Base-by-base conservation (phyloP, 257 asterid genomes). In the Cruciata laevipes region DNA sequence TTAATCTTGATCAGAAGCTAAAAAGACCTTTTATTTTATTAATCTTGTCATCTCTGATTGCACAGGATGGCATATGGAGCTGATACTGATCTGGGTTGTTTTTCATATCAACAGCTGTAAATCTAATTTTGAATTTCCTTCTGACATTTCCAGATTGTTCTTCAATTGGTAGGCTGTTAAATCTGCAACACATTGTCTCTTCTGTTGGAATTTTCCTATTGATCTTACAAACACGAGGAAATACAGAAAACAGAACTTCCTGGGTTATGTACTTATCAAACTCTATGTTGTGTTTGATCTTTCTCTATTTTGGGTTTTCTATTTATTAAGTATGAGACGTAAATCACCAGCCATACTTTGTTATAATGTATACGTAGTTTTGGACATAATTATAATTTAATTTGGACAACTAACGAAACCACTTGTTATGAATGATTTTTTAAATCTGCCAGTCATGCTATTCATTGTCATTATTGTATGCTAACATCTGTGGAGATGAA, bases 71-170 rank as follows among this genome's bases (percentile, higher is more conserved):
- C 69, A 74, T 78, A 70, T 77, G 60, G 74, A 70, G 60, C 23
- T 84, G 66, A 72, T 82, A 74, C 72, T 80, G 23, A 71, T 84
- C 21, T 94, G 95, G 93, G 84, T 85, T 64, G 78, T 82, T 76
- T 71, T 76, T 76, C 97, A 88, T 77, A 62, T 67, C 82, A 24
- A 87, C 84, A 42, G 87, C 96, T 16, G 80, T 82, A 37, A 65
- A 72, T 60, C 75, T 94, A 71, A 85, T 90, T 74, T 84, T 82
- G 82, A 82, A 79, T 40, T 77, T 88, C 58, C 93, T 94, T 70
- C 77, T 55, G 68, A 80, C 81, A 44, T 94, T 90, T 78, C 97
- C 97, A n/a, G 88, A 87, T 68, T 94, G 99, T 65, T 85, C 90
- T 79, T 88, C 99, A 71, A 84, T 88, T 76, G 99, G 99, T 88